Evolutionary conservation across 2,329 filamentous ascomycete species (phyloP).

Genomic region (Cladobotryum protrusum): DNA sequence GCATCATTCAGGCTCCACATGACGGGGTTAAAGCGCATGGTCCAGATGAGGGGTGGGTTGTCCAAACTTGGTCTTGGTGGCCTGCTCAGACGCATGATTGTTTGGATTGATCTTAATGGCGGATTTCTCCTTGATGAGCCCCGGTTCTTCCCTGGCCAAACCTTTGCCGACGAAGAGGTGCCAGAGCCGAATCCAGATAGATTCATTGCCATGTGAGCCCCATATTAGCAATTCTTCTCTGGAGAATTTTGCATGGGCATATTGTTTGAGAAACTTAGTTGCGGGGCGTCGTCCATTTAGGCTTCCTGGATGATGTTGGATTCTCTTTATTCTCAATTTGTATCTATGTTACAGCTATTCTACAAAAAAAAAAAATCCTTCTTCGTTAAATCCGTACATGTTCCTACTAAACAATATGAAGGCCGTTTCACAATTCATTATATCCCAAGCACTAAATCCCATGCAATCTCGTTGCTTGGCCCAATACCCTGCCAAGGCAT

Average conservation of each 20-base stretch:
- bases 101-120: constrained; percentile 42
- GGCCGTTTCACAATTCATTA: too few species aligned
- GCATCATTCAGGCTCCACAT: constrained; percentile 41
- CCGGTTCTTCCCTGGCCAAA: constrained; percentile 27
- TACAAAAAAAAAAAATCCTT: too few species aligned
- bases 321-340: too few species aligned
- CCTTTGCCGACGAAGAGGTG: constrained; percentile 17
- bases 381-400: too few species aligned
- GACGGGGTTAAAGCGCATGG: constrained; percentile 36
- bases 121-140: constrained; percentile 28
- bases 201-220: constrained; percentile 21
- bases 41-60: constrained; percentile 40
- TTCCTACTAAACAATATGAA: too few species aligned
- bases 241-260: background rate
- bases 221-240: background rate
- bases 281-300: too few species aligned
- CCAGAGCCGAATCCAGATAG: constrained; percentile 27
- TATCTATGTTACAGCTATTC: too few species aligned
- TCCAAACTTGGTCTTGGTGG: constrained; percentile 36
- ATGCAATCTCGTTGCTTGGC: too few species aligned
- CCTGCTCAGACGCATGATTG: constrained; percentile 38
- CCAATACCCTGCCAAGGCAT: too few species aligned
- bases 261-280: too few species aligned
- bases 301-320: too few species aligned
- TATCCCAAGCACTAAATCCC: too few species aligned